Conservation (phyloP, 306 rosid genomes). For the Vachellia collinsii region DNA sequence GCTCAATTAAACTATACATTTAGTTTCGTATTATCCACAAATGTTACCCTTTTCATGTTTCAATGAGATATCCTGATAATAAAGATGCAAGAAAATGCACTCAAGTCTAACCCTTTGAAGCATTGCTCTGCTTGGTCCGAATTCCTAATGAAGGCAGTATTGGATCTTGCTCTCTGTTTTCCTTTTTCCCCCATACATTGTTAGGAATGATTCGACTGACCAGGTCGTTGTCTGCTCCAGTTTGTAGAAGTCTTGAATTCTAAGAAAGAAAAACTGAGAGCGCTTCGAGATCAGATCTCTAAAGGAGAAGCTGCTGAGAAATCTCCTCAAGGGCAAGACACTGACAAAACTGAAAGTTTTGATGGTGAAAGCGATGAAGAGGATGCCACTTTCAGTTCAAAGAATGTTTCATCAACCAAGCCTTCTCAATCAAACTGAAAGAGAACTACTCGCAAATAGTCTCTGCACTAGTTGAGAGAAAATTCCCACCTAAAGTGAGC, state of each 20-base stretch:
- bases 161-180: not conserved
- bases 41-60: not conserved
- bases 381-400: constrained; percentile 48
- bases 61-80: not conserved
- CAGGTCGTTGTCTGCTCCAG: constrained; percentile 46
- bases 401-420: constrained; percentile 37
- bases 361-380: constrained; percentile 54
- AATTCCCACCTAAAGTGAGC: constrained; percentile 8
- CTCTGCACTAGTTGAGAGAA: constrained; percentile 15
- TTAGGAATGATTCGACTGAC: constrained; percentile 14
- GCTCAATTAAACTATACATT: not conserved
- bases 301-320: constrained; percentile 48
- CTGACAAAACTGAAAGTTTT: constrained; percentile 81
- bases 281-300: constrained; percentile 66
- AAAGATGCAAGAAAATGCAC: not conserved
- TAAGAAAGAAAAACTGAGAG: constrained; percentile 80
- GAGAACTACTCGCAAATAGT: constrained; percentile 40
- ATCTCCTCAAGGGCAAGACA: constrained; percentile 64
- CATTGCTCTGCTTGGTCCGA: constrained; percentile 16
- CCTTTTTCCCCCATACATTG: not conserved
- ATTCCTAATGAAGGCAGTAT: constrained; percentile 8
- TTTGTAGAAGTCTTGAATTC: constrained; percentile 86
- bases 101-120: not conserved
- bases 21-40: not conserved
- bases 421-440: constrained; percentile 48